Evolutionary conservation across 768 basidiomycete genomes (phyloP).

Genomic region (Tulasnella sp.): DNA sequence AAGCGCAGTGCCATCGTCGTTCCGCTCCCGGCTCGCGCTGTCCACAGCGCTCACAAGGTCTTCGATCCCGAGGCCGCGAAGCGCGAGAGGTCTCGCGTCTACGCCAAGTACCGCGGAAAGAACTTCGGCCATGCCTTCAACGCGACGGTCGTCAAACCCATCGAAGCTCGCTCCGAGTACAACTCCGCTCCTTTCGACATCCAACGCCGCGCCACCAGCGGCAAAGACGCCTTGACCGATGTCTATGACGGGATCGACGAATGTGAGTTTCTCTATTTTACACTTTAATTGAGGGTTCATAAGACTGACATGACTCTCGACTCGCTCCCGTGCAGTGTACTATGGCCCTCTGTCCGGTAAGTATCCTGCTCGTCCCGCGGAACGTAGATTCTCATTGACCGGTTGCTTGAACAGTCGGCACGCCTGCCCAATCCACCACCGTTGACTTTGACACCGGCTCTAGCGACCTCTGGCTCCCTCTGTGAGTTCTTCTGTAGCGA

Average conservation of each 20-base stretch:
- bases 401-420: neutral
- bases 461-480: neutral
- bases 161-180: neutral
- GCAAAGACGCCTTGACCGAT: neutral
- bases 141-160: neutral
- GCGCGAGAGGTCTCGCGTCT: neutral
- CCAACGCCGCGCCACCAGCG: neutral
- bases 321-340: neutral
- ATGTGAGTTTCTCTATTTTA: neutral
- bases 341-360: neutral
- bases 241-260: neutral
- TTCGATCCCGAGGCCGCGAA: neutral
- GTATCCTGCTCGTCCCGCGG: neutral
- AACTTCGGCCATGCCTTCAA: neutral
- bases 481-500: neutral
- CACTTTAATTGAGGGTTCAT: no score
- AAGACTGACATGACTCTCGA: neutral
- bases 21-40: neutral
- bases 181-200: neutral
- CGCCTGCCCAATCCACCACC: constrained; percentile 4
- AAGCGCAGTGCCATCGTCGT: neutral
- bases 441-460: constrained; percentile 14
- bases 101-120: neutral
- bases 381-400: no score
- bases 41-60: neutral